Evolutionary conservation across 2,329 filamentous ascomycete species (phyloP).

Genomic region (Claviceps maximensis): DNA sequence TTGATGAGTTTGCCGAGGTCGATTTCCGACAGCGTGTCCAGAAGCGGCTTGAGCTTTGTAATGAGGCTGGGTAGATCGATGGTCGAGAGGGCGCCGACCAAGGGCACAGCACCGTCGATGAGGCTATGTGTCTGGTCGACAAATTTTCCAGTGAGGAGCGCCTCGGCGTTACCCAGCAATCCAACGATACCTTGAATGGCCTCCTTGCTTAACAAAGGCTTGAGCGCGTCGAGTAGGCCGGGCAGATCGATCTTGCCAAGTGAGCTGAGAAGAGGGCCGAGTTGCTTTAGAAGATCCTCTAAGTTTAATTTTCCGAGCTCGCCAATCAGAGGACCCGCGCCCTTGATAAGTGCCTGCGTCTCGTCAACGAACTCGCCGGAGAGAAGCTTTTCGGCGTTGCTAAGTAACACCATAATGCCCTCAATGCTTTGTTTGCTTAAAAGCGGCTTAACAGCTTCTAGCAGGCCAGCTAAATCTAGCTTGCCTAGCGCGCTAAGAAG

Average conservation of each 20-base stretch:
- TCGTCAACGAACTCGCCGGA: slow-evolving; percentile 16
- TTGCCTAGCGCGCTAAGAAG: slow-evolving; percentile 18
- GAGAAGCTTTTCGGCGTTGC: slow-evolving; percentile 17
- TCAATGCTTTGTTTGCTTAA: slow-evolving; percentile 16
- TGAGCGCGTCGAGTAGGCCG: slow-evolving; percentile 18
- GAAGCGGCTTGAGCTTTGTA: slow-evolving; percentile 16
- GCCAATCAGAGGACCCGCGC: slow-evolving; percentile 15
- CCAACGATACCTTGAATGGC: slow-evolving; percentile 21
- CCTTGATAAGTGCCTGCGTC: slow-evolving; percentile 16
- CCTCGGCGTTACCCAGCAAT: slow-evolving; percentile 22
- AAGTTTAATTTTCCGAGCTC: slow-evolving; percentile 15
- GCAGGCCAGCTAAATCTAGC: slow-evolving; percentile 18
- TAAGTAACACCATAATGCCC: slow-evolving; percentile 19
- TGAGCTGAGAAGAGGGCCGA: slow-evolving; percentile 17
- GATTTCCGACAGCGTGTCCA: slow-evolving; percentile 18
- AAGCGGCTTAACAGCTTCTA: slow-evolving; percentile 15
- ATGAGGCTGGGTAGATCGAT: slow-evolving; percentile 22
- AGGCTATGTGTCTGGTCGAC: slow-evolving; percentile 19
- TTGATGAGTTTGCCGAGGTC: slow-evolving; percentile 15
- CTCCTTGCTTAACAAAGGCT: slow-evolving; percentile 20
- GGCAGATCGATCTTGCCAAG: slow-evolving; percentile 20
- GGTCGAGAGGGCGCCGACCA: slow-evolving; percentile 20
- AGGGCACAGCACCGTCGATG: slow-evolving; percentile 22
- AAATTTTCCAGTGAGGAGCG: slow-evolving; percentile 18
- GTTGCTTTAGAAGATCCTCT: slow-evolving; percentile 15